Evolutionary conservation across 208 protist genomes (phyloP).

Genomic region (Naegleria gruberi): DNA sequence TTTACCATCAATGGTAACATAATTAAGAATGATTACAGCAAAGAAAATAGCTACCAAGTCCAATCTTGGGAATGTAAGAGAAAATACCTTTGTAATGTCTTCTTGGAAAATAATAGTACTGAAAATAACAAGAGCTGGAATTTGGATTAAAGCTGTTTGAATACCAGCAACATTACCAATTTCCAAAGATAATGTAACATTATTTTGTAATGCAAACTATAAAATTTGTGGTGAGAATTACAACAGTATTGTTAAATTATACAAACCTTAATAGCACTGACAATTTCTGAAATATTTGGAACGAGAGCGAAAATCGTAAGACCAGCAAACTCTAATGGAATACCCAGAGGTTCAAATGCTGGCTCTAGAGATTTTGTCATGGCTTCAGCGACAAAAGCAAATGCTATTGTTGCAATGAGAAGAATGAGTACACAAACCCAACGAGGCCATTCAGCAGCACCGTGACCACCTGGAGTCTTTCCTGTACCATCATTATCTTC

Average conservation of each 20-base stretch:
- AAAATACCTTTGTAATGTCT: slow-evolving; percentile 30
- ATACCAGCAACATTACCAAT: slow-evolving; percentile 43
- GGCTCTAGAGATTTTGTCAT: slow-evolving; percentile 34
- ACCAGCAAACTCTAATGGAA: slow-evolving; percentile 43
- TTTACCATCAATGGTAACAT: slow-evolving; percentile 44
- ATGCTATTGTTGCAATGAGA: slow-evolving; percentile 29
- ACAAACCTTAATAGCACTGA: slow-evolving; percentile 38
- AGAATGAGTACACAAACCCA: slow-evolving; percentile 35
- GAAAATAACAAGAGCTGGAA: slow-evolving; percentile 45
- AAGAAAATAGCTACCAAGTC: slow-evolving; percentile 48
- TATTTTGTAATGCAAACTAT: slow-evolving; percentile 44
- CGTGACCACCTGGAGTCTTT: background rate
- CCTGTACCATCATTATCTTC: background rate
- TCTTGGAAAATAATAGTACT: slow-evolving; percentile 32
- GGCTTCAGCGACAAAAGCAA: slow-evolving; percentile 42
- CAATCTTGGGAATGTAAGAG: slow-evolving; percentile 48
- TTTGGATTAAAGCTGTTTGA: slow-evolving; percentile 49
- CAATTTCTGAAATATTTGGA: slow-evolving; percentile 44
- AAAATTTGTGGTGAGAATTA: background rate
- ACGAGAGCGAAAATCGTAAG: slow-evolving; percentile 43
- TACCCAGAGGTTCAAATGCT: slow-evolving; percentile 35
- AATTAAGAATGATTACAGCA: slow-evolving; percentile 47
- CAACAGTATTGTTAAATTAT: too few relatives aligned
- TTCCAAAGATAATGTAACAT: slow-evolving; percentile 45
- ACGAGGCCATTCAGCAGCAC: background rate